Evolutionary conservation across 331 rosid species (phyloP).

Genomic region (Malus hybrid): DNA sequence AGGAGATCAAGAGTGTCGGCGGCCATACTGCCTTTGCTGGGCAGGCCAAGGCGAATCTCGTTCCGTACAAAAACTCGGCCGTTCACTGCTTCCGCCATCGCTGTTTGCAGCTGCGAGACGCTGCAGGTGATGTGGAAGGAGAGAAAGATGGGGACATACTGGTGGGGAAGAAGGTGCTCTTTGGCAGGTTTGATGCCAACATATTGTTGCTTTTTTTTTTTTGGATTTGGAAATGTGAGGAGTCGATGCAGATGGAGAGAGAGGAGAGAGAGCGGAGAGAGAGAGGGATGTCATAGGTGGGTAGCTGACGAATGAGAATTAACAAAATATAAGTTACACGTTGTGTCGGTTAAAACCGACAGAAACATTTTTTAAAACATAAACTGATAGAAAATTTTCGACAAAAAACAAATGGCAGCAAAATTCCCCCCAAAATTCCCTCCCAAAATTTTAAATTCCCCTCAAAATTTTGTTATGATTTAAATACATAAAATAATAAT

Average conservation of each 20-base stretch:
- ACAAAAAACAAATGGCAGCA: too few species aligned
- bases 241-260: neutral
- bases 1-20: constrained; percentile 79
- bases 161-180: neutral
- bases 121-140: neutral
- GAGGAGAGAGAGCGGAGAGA: neutral
- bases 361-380: too few species aligned
- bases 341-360: too few species aligned
- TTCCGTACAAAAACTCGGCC: constrained; percentile 33
- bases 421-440: too few species aligned
- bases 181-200: neutral
- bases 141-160: neutral
- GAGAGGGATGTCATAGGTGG: neutral
- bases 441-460: too few species aligned
- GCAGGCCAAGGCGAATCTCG: constrained; percentile 78
- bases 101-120: neutral
- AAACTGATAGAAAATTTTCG: too few species aligned
- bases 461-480: too few species aligned
- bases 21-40: constrained; percentile 95
- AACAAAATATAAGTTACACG: neutral
- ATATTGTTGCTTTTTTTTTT: neutral
- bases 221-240: neutral
- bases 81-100: constrained; percentile 16
- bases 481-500: too few species aligned
- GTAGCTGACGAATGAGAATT: neutral